Percentiles rank a stretch among this genome's conserved stretches.
Evolutionary conservation across 148 eudicot species (phyloP).

Genomic region (Cornus florida): DNA sequence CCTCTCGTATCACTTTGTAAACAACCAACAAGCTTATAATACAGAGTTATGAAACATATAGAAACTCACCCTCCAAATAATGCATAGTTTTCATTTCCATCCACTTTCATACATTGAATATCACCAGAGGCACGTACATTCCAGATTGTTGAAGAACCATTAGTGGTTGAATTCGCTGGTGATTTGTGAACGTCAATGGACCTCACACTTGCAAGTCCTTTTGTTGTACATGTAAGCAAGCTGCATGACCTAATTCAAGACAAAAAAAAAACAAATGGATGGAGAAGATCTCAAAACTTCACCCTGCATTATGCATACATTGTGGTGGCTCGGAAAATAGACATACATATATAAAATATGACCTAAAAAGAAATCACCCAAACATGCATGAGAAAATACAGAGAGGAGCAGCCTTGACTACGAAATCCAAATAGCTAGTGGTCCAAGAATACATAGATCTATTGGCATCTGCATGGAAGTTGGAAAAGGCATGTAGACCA

Average conservation of each 20-base stretch:
- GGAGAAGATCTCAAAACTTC: not conserved
- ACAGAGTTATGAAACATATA: not conserved
- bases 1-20: not conserved
- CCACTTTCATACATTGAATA: constrained; percentile 63
- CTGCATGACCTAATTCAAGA: constrained; percentile 57
- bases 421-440: not conserved
- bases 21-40: not conserved
- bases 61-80: constrained; percentile 97
- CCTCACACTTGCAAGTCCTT: constrained; percentile 66
- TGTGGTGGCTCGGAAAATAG: not conserved
- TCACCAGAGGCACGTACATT: constrained; percentile 63
- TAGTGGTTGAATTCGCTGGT: constrained; percentile 19
- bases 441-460: not conserved
- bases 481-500: too few species aligned
- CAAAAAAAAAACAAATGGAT: constrained; percentile 6
- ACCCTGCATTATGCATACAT: not conserved
- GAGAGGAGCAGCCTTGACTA: not conserved
- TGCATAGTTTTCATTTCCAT: constrained; percentile 65
- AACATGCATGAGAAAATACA: not conserved
- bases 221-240: constrained; percentile 72
- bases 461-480: not conserved
- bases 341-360: not conserved
- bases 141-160: constrained; percentile 45
- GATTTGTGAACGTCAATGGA: constrained; percentile 37
- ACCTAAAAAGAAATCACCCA: not conserved